Evolutionary conservation across 2,329 filamentous ascomycete genomes (phyloP), one percentile per base, ranked within the genome.

Genomic region (Simplicillium aogashimaense): DNA sequence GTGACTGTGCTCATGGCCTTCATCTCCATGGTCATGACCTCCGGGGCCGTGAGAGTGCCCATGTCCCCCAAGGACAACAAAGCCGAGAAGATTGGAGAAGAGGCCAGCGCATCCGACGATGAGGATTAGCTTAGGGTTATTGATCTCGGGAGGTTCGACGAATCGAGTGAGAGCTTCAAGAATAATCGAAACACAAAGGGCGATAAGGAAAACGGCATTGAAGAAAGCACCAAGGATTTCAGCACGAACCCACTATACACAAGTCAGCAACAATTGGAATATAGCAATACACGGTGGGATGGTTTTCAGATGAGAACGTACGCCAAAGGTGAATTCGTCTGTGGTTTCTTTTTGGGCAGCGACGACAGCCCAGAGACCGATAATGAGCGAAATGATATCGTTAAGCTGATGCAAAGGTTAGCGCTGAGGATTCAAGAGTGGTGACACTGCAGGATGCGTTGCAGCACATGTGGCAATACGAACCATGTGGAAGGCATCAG

Each of bases 401-500:
- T 98, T 98, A 45, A 98, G 72, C 84, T 88, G 45, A 25, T 29
- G 16, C 15, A 16, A 37, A n/a, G 25, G 34, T 37, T 18, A 35
- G 47, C 50, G 37, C 52, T 32, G 36, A 11, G 8, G 30, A 32
- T 16, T 10, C 10, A 47, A 35, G 29, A 37, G 33, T 38, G 25
- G 31, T 42, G 32, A 18, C 33, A 35, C 34, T 12, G 38, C 32
- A 31, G n/a, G 20, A 29, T 32, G 31, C 29, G 29, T 15, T 15
- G 28, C 16, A n/a, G 33, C n/a, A 42, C 42, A 35, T 20, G 33
- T 25, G 36, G 31, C 38, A 37, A 31, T 33, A 61, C 73, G 52
- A 57, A 87, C 84, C 92, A 98, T 98, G 66, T 98, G 92, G 63
- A 98, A 98, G 44, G 92, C 88, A 67, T 98, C 92, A 40, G 92